phyloP scores from a whole-genome alignment of 306 rosid genomes.

The Quercus agrifolia region DNA sequence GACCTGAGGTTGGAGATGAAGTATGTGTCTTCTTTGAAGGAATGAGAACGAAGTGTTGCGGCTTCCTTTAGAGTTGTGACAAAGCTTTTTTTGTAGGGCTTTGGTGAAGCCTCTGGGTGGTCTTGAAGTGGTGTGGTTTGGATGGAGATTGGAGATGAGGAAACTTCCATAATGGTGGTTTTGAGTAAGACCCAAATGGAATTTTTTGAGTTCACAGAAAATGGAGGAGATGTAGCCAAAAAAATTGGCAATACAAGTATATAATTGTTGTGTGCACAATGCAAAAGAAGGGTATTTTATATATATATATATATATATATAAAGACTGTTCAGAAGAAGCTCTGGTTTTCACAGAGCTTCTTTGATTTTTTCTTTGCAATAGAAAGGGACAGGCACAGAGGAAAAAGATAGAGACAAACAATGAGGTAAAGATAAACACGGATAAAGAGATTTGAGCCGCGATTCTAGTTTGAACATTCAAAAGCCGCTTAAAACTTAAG shows the following conservation, averaged over 20 bases:
- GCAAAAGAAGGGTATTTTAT: no score
- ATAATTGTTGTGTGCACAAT: no score
- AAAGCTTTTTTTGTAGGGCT: conserved; percentile 65
- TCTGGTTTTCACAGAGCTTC: conserved; percentile 9
- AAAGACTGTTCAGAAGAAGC: neutral
- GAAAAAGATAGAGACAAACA: neutral
- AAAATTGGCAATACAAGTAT: neutral
- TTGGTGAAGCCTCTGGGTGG: conserved; percentile 56
- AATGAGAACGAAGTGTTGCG: conserved; percentile 47
- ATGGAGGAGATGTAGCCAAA: neutral
- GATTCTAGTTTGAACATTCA: conserved; percentile 35
- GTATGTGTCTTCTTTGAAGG: conserved; percentile 84
- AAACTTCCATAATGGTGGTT: conserved; percentile 48
- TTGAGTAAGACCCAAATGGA: conserved; percentile 46
- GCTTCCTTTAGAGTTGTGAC: conserved; percentile 66
- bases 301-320: no score
- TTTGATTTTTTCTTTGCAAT: neutral
- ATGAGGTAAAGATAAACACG: neutral
- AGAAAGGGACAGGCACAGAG: neutral
- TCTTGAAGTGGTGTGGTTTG: conserved; percentile 39
- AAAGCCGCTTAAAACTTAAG: neutral
- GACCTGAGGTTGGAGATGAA: conserved; percentile 57
- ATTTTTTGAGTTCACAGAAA: conserved; percentile 14
- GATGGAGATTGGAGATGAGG: conserved; percentile 29
- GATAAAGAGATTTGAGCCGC: conserved; percentile 24